Base-by-base conservation (phyloP, 2,329 filamentous ascomycete genomes). In the Cytospora paraplurivora region DNA sequence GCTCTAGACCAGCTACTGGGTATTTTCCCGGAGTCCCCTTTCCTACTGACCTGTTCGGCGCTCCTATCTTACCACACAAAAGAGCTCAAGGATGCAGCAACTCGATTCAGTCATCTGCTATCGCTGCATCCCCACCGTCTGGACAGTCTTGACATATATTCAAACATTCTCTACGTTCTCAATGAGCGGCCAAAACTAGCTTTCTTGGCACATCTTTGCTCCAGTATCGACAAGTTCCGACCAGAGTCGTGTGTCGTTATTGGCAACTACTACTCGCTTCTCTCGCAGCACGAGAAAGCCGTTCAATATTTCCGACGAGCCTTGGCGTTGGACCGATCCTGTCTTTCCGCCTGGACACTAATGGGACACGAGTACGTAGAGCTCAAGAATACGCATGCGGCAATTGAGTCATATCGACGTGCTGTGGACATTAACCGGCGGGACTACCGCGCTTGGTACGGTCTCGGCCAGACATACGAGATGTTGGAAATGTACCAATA, bases 291-390 rank as follows among this genome's bases (percentile, higher is more conserved):
- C 74, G 95, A 99, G 75, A 99, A 99, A 74, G 94, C 95, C 0
- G 93, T 99, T 59, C 93, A 97, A 78, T 98, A 98, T 76, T 99
- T 99, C 79, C 90, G 95, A 4, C 89, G 95, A 27, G 95, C 95
- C 0, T 78, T 99, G 21, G 96, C 92, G 0, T 82, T 99, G 0
- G 95, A 99, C 73, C 88, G 94, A 11, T 89, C 88, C 33, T 99
- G 95, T 73, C 83, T 97, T 17, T 96, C 93, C 0, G 95, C 95
- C 1, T 99, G 95, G 95, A 99, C 95, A 0, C 82, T 99, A 1
- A 98, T 99, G 94, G 95, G 95, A 1, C 95, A 99, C 75, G 95
- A 99, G 75, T 99, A 97, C 70, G 93, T 98, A 60, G 95, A 99
- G 76, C 88, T 99, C 77, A 99, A 98, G 73, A 99, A 99, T 74